Evolutionary conservation across 2,329 filamentous ascomycete genomes (phyloP), one percentile per base, ranked within the genome.

Genomic region (Fusarium nisikadoi): DNA sequence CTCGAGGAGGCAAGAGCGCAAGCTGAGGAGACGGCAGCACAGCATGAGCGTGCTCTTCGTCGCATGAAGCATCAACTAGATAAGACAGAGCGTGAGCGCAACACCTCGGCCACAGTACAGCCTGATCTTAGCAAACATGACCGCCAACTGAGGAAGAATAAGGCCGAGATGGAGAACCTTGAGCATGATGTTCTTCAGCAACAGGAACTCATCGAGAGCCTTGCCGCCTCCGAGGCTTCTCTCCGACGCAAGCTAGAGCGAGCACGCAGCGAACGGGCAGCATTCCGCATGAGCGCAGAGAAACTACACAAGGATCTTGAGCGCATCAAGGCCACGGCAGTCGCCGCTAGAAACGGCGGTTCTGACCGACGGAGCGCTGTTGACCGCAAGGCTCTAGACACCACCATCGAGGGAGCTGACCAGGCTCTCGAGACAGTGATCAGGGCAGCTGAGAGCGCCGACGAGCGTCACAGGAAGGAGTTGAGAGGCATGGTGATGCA

Each of bases 401-500:
- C 78, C 14, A 74, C 79, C 31, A 79, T 82, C 20, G 77, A 80
- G 25, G 80, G 83, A 63, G 82, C 85, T 33, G 85, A 88, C 46
- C 80, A 84, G 61, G 86, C 90, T 52, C 86, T 89, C 52, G 87
- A 90, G 74, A 87, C 86, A n/a, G 84, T 89, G 20, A 86, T 89
- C 67, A 86, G 87, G 6, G 87, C 86, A 2, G 86, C 87, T 38
- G 86, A 89, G 75, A 85, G 87, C 54, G 90, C 92, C 49, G 90
- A 94, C 76, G 89, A 89, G 73, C 86, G 88, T 47, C 93, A 96
- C 80, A 85, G 87, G 76, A 91, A 91, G 80, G 93, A 97, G 83
- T 84, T 98, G 58, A 90, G 91, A 74, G 95, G 95, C 23, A 87
- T 98, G 79, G 89, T 90, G 58, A 93, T 96, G 83, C 95, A 98